Evolutionary conservation across 1,139 yeast species (phyloP), one percentile per base, ranked within the genome.

Genomic region (Protomyces arabidopsidicola): DNA sequence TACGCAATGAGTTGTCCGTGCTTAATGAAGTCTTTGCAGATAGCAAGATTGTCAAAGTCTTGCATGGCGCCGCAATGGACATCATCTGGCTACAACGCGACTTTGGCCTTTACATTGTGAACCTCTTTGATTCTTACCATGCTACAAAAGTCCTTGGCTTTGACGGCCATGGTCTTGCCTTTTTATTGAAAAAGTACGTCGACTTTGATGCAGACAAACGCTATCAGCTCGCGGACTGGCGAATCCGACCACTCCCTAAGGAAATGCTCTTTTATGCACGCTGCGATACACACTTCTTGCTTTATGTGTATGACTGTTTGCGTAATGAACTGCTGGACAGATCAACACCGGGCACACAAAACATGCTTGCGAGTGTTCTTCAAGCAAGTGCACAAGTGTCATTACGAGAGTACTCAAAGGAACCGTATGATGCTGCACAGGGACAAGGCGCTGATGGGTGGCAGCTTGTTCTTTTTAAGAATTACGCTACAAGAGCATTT

Each of bases 31-130:
- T 91, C 0, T 90, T 93, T 69, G 81, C 98, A 2, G 78, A 93
- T 73, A 97, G 98, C 0, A 71, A 76, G 3, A 85, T 91, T 42
- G 78, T 90, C 45, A 95, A 95, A 72, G 95, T 95, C 0, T 84
- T 95, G 69, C 99, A 95, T 73, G 98, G 99, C 68, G 97, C 98
- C 0, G 86, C 85, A 69, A 90, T 90, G 96, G 99, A 95, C 78
- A 88, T 93, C 9, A 86, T 90, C 58, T 95, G 99, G 99, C 79
- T 95, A 52, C 99, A 95, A 76, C 81, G 98, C 69, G 98, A 95
- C 72, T 80, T 95, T 68, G 99, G 99, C 0, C 76, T 95, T 14
- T 95, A 95, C 70, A 78, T 95, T 24, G 98, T 93, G 6, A 84
- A 95, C 48, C 76, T 95, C 34, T 93, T 95, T 74, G 99, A 95